A percentile compares a stretch with the other conserved stretches of the same genome.
Evolutionary conservation across 441 rosid species (phyloP).

Genomic region (Rhodomyrtus psidioides): DNA sequence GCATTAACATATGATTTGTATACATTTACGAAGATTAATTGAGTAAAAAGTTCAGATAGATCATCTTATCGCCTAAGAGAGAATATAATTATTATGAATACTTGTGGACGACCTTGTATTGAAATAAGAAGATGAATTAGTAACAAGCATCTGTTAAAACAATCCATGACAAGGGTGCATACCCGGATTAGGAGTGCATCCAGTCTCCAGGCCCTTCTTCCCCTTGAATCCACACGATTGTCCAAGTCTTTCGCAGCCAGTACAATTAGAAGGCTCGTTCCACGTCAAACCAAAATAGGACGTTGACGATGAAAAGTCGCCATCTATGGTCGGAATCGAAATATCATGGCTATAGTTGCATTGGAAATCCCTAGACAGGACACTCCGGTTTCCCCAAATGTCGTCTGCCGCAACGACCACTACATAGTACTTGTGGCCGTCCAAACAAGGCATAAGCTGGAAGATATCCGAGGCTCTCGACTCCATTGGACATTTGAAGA

Average conservation of each 20-base stretch:
- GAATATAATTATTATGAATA: background rate
- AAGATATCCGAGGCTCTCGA: background rate
- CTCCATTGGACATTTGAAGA: background rate
- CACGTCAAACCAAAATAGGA: background rate
- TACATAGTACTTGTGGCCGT: background rate
- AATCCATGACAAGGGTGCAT: background rate
- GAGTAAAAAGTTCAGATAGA: background rate
- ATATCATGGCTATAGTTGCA: background rate
- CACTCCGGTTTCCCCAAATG: too few species aligned
- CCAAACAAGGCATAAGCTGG: background rate
- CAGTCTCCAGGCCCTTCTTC: background rate
- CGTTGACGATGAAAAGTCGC: background rate
- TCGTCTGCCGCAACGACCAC: background rate
- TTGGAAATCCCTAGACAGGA: background rate
- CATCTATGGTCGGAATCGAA: background rate
- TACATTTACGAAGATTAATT: background rate
- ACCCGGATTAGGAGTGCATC: background rate
- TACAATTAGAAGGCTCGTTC: background rate
- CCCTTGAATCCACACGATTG: background rate
- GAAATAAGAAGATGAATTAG: background rate
- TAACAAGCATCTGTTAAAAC: too few species aligned
- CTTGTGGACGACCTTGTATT: background rate
- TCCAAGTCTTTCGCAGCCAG: background rate
- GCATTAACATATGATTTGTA: background rate
- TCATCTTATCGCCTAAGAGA: background rate